phyloP scores from a whole-genome alignment of 352 stramenopile species.

The Phytophthora tubulina region DNA sequence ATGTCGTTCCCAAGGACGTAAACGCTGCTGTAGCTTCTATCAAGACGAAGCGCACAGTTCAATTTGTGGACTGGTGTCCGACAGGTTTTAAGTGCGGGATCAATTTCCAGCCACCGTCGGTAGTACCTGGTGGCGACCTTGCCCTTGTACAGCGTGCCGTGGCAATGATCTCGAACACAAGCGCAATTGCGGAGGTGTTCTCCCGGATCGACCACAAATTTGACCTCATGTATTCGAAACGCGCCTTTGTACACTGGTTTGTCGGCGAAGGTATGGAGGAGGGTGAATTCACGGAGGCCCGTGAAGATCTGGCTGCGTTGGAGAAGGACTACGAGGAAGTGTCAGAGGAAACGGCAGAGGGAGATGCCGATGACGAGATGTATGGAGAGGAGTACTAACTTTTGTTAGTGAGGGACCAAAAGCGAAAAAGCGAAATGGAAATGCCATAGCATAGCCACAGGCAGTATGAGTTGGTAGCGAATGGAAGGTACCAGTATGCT shows the following conservation, averaged over 20 bases:
- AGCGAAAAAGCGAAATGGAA: too few relatives aligned
- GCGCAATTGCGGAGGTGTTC: constrained; percentile 97
- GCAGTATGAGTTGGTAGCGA: too few relatives aligned
- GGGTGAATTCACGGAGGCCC: constrained; percentile 93
- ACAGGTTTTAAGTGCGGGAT: constrained; percentile 99
- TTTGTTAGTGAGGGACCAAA: too few relatives aligned
- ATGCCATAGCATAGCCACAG: too few relatives aligned
- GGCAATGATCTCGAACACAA: constrained; percentile 99
- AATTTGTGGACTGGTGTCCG: constrained; percentile 99
- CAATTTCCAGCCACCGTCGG: constrained; percentile 97
- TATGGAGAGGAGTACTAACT: constrained; percentile 10
- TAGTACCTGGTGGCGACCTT: constrained; percentile 96
- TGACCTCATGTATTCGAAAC: constrained; percentile 63
- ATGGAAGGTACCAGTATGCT: too few relatives aligned
- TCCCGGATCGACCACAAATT: constrained; percentile 99
- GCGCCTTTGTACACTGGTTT: constrained; percentile 99
- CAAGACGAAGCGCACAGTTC: constrained; percentile 99
- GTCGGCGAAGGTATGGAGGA: constrained; percentile 99
- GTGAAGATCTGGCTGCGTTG: constrained; percentile 9
- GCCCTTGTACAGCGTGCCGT: constrained; percentile 97
- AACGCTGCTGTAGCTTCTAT: constrained; percentile 97
- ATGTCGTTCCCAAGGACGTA: constrained; percentile 95
- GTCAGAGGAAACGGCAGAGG: constrained; percentile 5
- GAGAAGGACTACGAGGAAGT: not conserved
- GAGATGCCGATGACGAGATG: constrained; percentile 1